Conservation (phyloP, 73 alveolate genomes). For the Paramecium sonneborni region DNA sequence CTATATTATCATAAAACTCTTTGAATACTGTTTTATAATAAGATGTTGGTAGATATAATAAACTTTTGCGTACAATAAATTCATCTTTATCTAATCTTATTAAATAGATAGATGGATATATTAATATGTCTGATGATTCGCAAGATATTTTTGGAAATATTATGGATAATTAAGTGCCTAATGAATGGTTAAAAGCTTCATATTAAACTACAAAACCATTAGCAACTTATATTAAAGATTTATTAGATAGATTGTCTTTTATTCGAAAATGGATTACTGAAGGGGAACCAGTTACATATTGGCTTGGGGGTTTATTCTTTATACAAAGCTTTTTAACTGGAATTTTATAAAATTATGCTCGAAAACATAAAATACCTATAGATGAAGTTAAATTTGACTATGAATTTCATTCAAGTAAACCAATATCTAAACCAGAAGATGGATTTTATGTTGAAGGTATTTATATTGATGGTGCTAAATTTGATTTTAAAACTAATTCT, state of each 20-base stretch:
- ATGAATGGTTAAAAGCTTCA: slow-evolving; percentile 79
- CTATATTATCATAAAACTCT: slow-evolving; percentile 84
- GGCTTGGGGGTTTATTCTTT: slow-evolving; percentile 97
- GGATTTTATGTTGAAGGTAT: slow-evolving; percentile 45
- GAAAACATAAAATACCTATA: slow-evolving; percentile 97
- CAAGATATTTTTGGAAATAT: slow-evolving; percentile 84
- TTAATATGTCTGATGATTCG: slow-evolving; percentile 86
- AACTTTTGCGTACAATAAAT: slow-evolving; percentile 78
- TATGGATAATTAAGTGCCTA: slow-evolving; percentile 88
- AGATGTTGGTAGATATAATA: slow-evolving; percentile 92
- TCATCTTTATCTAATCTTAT: slow-evolving; percentile 81
- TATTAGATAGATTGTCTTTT: slow-evolving; percentile 88
- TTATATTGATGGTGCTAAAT: slow-evolving; percentile 31
- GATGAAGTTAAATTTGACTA: slow-evolving; percentile 92
- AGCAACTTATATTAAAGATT: slow-evolving; percentile 88
- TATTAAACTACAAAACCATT: slow-evolving; percentile 88
- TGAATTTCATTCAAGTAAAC: not conserved
- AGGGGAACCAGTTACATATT: slow-evolving; percentile 96
- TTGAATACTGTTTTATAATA: slow-evolving; percentile 91
- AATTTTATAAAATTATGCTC: slow-evolving; percentile 80
- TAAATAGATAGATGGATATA: slow-evolving; percentile 90
- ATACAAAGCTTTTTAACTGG: slow-evolving; percentile 83
- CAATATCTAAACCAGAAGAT: not conserved
- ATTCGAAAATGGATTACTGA: slow-evolving; percentile 91
- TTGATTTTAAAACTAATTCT: slow-evolving; percentile 22